A percentile compares a stretch with the other conserved stretches of the same genome.
phyloP scores from a whole-genome alignment of 2,329 filamentous ascomycete genomes.

The Hypoxylon sp. region DNA sequence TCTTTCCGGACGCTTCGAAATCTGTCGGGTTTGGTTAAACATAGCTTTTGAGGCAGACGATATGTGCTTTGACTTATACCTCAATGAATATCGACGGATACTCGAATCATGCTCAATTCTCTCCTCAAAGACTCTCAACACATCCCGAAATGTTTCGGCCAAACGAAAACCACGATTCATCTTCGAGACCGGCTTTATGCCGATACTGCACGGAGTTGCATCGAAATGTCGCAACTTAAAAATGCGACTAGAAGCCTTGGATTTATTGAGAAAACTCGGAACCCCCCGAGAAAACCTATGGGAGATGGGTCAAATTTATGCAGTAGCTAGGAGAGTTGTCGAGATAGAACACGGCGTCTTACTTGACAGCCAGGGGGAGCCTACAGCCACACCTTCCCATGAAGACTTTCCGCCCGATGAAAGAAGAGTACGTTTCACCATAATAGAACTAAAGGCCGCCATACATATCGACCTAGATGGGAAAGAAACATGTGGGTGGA shows the following conservation, averaged over 20 bases:
- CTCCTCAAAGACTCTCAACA: slow-evolving; percentile 26
- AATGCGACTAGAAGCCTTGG: slow-evolving; percentile 48
- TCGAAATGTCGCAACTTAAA: slow-evolving; percentile 51
- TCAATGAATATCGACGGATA: slow-evolving; percentile 45
- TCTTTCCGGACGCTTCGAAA: slow-evolving; percentile 44
- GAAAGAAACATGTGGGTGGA: slow-evolving; percentile 31
- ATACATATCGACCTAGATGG: slow-evolving; percentile 29
- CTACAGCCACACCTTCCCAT: slow-evolving; percentile 27
- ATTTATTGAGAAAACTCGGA: slow-evolving; percentile 43
- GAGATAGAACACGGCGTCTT: slow-evolving; percentile 52
- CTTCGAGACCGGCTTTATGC: slow-evolving; percentile 52
- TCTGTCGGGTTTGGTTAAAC: slow-evolving; percentile 47
- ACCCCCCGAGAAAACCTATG: slow-evolving; percentile 50
- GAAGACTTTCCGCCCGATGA: slow-evolving; percentile 42
- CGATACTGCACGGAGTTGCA: slow-evolving; percentile 49
- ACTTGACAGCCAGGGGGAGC: slow-evolving; percentile 35
- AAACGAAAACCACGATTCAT: slow-evolving; percentile 45
- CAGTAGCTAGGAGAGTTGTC: slow-evolving; percentile 46
- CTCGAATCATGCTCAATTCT: slow-evolving; percentile 32
- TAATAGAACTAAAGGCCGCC: slow-evolving; percentile 29
- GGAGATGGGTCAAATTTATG: slow-evolving; percentile 47
- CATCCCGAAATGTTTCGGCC: slow-evolving; percentile 15
- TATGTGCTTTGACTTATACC: slow-evolving; percentile 47
- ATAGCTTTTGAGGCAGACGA: slow-evolving; percentile 46
- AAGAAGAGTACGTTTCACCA: slow-evolving; percentile 39